A percentile compares a stretch with the other conserved stretches of the same genome.
These are phyloP conservation scores for Leishmania mexicana DNA, from an alignment of 208 protist species.

Conservation along the genomic window DNA sequence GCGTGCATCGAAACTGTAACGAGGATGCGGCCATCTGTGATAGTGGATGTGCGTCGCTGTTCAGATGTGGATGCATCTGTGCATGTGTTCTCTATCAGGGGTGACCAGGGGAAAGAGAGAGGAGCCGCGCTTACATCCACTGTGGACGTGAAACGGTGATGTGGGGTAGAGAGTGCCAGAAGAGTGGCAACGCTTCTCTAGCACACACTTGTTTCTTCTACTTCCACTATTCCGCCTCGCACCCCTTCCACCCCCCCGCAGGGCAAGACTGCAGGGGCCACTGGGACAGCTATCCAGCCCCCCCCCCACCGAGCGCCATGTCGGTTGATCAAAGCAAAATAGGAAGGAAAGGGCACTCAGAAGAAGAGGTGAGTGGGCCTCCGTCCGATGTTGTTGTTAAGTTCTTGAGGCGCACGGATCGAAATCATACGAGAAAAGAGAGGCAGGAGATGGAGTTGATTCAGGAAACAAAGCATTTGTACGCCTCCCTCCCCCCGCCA, in stretches of 20 bases:
- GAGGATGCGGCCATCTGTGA: not conserved
- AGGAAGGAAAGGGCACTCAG: not conserved
- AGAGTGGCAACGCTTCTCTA: not conserved
- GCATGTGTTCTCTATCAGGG: not conserved
- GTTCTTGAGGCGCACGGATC: not conserved
- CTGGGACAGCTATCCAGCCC: not conserved
- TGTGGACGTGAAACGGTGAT: not conserved
- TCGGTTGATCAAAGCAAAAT: not conserved
- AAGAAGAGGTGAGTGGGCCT: not conserved
- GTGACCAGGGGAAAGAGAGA: not conserved
- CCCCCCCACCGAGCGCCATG: too few species aligned
- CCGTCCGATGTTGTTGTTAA: not conserved
- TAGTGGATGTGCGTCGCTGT: not conserved
- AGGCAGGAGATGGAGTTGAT: not conserved
- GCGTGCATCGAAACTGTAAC: not conserved
- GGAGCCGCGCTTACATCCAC: not conserved
- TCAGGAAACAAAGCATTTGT: not conserved
- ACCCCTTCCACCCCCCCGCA: not conserved
- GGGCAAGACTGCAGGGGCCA: not conserved
- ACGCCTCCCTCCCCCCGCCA: too few species aligned
- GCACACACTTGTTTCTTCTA: not conserved
- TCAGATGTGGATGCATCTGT: not conserved
- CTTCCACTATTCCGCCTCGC: not conserved
- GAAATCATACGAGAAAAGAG: not conserved
- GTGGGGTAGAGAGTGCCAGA: not conserved